phyloP scores from a whole-genome alignment of 164 flowering plant species.

The Cinnamomum micranthum region DNA sequence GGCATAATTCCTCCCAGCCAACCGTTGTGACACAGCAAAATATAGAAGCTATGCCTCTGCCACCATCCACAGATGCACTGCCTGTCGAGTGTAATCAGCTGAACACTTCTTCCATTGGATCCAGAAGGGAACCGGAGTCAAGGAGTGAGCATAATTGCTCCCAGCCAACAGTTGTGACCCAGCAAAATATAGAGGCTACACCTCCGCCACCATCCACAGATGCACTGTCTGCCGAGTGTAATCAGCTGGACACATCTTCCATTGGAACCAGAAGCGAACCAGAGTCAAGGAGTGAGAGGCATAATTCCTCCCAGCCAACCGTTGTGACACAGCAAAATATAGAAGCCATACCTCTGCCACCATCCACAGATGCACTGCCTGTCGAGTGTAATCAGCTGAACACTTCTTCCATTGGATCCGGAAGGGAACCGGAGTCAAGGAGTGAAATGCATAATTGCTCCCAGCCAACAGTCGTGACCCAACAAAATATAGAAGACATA shows the following conservation, averaged over 20 bases:
- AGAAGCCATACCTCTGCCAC: conserved; percentile 4
- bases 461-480: conserved; percentile 3
- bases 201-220: neutral
- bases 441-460: neutral
- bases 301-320: conserved; percentile 1
- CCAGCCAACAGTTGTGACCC: conserved; percentile 3
- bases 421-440: neutral
- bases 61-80: neutral
- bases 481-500: conserved; percentile 5
- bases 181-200: conserved; percentile 5
- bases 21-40: conserved; percentile 1
- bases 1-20: neutral
- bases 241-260: neutral
- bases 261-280: neutral
- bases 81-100: neutral
- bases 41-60: conserved; percentile 2
- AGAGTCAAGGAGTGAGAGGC: neutral
- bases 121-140: neutral
- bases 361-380: neutral
- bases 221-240: neutral
- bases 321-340: conserved; percentile 1
- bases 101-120: neutral
- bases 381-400: neutral
- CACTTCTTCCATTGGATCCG: neutral
- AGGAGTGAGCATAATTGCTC: neutral